A percentile compares a stretch with the other conserved stretches of the same genome.
These are phyloP conservation scores for Nannochloris sp. DNA, from an alignment of 139 green algal species.

Conservation along the genomic window DNA sequence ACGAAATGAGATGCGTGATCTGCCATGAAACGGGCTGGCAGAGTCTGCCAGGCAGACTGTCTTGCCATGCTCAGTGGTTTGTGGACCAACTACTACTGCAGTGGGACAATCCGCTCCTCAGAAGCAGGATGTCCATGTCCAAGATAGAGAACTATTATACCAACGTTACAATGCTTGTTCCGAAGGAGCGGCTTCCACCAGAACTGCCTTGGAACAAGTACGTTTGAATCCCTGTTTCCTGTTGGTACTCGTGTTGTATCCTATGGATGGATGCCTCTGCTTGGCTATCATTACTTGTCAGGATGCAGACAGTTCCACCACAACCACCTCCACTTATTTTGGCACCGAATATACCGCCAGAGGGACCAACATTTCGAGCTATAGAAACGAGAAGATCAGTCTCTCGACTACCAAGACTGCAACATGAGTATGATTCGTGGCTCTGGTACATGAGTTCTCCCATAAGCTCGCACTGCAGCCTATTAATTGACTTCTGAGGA, in stretches of 20 bases:
- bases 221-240: constrained; percentile 10
- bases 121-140: too few species aligned
- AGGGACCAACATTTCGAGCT: constrained; percentile 9
- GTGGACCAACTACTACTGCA: too few species aligned
- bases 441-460: constrained; percentile 88
- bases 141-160: not conserved
- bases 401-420: constrained; percentile 53
- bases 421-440: constrained; percentile 59
- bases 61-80: too few species aligned
- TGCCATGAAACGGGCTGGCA: too few species aligned
- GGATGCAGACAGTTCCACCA: constrained; percentile 58
- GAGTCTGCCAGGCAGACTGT: too few species aligned
- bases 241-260: constrained; percentile 23
- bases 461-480: constrained; percentile 41
- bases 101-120: too few species aligned
- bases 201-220: constrained; percentile 35
- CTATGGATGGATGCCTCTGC: constrained; percentile 26
- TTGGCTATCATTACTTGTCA: constrained; percentile 6
- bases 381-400: constrained; percentile 50
- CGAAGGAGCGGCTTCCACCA: constrained; percentile 25
- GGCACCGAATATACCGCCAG: constrained; percentile 63
- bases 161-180: not conserved
- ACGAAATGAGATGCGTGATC: too few species aligned
- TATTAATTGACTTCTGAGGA: not conserved
- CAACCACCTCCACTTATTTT: constrained; percentile 92